Percentiles rank a stretch among this genome's conserved stretches.
Evolutionary conservation across 495 filamentous ascomycete species (phyloP).

Genomic region (Pyronema domesticum): DNA sequence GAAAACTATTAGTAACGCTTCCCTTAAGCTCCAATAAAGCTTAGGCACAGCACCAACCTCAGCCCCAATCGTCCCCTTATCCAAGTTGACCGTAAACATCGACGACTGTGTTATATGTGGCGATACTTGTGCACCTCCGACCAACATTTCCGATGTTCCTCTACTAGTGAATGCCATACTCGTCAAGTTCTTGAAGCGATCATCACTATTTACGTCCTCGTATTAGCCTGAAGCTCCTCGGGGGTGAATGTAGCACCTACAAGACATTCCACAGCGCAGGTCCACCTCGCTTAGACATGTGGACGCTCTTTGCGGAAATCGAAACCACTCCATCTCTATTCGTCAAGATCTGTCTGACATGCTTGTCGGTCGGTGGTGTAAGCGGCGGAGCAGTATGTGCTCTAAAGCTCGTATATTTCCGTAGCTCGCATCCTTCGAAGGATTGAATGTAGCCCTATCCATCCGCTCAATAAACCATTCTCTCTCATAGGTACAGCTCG

Average conservation of each 20-base stretch:
- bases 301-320: slow-evolving; percentile 30
- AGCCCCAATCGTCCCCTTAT: slow-evolving; percentile 27
- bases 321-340: slow-evolving; percentile 36
- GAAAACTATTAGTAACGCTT: background rate
- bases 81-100: slow-evolving; percentile 81
- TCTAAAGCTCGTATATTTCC: slow-evolving; percentile 39
- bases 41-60: slow-evolving; percentile 10
- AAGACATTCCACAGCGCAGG: slow-evolving; percentile 70
- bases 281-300: slow-evolving; percentile 68
- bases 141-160: slow-evolving; percentile 59
- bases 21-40: background rate
- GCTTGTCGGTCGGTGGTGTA: slow-evolving; percentile 8
- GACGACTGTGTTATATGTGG: slow-evolving; percentile 35
- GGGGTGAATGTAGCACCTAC: slow-evolving; percentile 22
- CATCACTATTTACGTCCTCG: slow-evolving; percentile 30
- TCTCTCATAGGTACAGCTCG: background rate
- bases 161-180: slow-evolving; percentile 92
- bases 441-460: slow-evolving; percentile 37
- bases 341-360: slow-evolving; percentile 21
- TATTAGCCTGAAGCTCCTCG: background rate
- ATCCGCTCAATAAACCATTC: slow-evolving; percentile 43
- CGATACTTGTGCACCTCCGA: slow-evolving; percentile 43
- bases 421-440: slow-evolving; percentile 65
- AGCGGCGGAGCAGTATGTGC: slow-evolving; percentile 11
- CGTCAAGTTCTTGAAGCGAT: slow-evolving; percentile 61